Base-by-base conservation (phyloP, 768 basidiomycete species). In the Tylopilus vinaceipallidus region DNA sequence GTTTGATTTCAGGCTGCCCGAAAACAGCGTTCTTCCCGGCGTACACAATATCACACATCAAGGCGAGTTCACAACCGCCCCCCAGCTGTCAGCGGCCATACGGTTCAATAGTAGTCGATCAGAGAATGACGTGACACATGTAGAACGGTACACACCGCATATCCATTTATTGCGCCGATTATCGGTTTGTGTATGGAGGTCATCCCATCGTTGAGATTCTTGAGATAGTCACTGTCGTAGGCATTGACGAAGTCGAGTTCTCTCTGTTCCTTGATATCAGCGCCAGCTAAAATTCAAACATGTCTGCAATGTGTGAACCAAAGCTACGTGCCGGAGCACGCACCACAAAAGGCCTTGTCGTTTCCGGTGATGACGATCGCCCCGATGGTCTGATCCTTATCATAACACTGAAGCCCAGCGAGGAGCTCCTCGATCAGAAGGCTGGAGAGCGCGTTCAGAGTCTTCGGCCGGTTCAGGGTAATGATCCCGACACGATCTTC, bases 241-340 rank as follows among this genome's bases (percentile, higher is more conserved):
- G 73, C 76, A 27, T 71, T 60, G 29, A 76, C 66, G 49, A 79
- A 76, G 72, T 73, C 91, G 89, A 73, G 63, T 23, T 91, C 88
- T 68, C 89, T 93, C 90, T 98, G 97, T 69, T 98, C 95, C 71
- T 95, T 98, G 72, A 98, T 98, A 69, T 98, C 95, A 12, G 95
- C 95, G 2, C 95, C 93, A 55, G 94, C 93, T 57, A 26, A 10
- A 19, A 7, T 35, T 30, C 11, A 24, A 10, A 20, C 1, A 29
- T 6, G 20, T 39, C 40, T n/a, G 10, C 12, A 1, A 19, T 27
- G 5, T 20, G 14, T 23, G 41, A 47, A 16, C 4, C 9, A 6
- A 17, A n/a, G 6, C 17, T 6, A 5, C 4, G 20, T 14, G 20
- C 19, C 12, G 7, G 4, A 14, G 8, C 11, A 30, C 58, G 34